A percentile compares a stretch with the other conserved stretches of the same genome.
Evolutionary conservation across 805 yeast genomes (phyloP).

Genomic region (Wickerhamiella spandovensis): DNA sequence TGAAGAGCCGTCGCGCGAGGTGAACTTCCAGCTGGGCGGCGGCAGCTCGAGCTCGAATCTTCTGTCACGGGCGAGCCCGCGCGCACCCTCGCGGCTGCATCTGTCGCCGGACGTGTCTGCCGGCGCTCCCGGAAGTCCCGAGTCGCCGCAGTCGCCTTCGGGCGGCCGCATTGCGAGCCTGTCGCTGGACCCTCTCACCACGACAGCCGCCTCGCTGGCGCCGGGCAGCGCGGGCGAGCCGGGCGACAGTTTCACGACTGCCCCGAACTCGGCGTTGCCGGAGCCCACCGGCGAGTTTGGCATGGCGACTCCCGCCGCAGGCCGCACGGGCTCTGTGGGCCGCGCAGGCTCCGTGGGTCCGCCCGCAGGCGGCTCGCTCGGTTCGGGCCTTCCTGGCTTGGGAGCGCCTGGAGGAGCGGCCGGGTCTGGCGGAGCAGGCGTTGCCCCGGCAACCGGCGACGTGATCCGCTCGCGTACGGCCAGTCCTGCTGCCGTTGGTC

Average conservation of each 20-base stretch:
- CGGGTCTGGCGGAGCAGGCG: neutral
- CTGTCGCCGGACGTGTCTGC: neutral
- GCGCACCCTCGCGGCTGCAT: neutral
- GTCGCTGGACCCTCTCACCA: neutral
- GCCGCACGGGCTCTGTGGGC: no score
- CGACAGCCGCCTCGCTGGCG: neutral
- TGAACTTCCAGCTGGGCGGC: conserved; percentile 5
- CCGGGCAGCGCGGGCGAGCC: conserved; percentile 1
- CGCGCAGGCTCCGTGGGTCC: no score
- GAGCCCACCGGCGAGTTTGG: neutral
- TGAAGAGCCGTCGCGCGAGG: conserved; percentile 3
- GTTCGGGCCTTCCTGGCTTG: no score
- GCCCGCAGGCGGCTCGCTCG: no score
- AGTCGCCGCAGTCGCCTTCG: neutral
- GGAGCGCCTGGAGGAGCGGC: no score
- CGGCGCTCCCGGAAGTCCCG: neutral
- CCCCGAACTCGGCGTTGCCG: neutral
- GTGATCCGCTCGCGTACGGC: neutral
- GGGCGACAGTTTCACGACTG: neutral
- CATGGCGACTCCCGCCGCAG: no score
- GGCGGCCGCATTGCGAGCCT: neutral
- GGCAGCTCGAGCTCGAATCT: conserved; percentile 8
- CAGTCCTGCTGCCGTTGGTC: conserved; percentile 2
- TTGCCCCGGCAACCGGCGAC: neutral
- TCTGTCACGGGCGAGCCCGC: conserved; percentile 1